Conservation (phyloP, 805 yeast species). For the Candida ipomoeae region DNA sequence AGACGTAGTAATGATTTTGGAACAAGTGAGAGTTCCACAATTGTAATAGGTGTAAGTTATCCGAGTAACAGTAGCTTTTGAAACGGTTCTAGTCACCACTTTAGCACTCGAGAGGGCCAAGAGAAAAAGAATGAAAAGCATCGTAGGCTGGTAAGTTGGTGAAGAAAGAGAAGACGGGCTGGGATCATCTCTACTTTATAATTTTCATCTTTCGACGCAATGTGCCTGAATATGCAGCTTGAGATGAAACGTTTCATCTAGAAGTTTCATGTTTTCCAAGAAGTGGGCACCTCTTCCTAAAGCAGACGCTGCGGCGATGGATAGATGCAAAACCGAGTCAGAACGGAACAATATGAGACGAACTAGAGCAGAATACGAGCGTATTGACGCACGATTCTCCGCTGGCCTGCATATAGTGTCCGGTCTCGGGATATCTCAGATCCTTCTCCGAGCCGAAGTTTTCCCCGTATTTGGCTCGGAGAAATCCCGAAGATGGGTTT, state of each 20-base stretch:
- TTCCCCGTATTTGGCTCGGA: too few relatives aligned
- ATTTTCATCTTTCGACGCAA: background rate
- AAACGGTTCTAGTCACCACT: background rate
- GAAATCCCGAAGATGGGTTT: too few relatives aligned
- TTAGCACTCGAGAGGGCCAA: slow-evolving; percentile 2
- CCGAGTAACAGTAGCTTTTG: background rate
- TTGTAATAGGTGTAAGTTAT: background rate
- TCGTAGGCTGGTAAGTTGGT: background rate
- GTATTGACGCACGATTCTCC: background rate
- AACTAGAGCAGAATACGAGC: background rate
- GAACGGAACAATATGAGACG: background rate
- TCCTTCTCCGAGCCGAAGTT: too few relatives aligned
- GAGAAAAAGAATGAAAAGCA: slow-evolving; percentile 1
- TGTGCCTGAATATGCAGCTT: background rate
- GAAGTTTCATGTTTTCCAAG: background rate
- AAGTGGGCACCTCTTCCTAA: background rate
- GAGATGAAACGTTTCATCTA: slow-evolving; percentile 1
- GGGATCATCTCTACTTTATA: slow-evolving; percentile 1
- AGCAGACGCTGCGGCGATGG: background rate
- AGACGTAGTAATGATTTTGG: background rate
- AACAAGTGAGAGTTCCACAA: slow-evolving; percentile 2
- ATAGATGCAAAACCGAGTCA: background rate
- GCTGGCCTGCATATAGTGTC: background rate
- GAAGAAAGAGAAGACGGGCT: background rate
- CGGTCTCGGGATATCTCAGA: too few relatives aligned